Evolutionary conservation across 371 early-diverging fungal species (phyloP).

Genomic region (Mucor ambiguus): DNA sequence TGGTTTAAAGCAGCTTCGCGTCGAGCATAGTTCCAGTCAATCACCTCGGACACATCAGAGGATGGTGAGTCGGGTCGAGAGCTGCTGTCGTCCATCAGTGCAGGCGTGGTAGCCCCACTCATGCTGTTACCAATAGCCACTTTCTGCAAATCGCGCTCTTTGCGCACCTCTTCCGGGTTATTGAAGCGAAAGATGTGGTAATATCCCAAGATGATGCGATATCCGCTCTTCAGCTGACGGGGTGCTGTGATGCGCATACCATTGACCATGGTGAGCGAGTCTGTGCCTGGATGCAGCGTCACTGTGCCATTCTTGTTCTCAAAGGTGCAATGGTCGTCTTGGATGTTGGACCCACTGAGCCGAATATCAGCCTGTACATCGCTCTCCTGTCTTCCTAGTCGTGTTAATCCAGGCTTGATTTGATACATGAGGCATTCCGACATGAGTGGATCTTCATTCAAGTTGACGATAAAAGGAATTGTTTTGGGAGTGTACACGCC

Average conservation of each 20-base stretch:
- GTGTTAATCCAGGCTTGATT: slow-evolving; percentile 77
- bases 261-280: slow-evolving; percentile 77
- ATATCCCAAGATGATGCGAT: slow-evolving; percentile 83
- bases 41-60: slow-evolving; percentile 60
- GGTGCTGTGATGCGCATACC: slow-evolving; percentile 68
- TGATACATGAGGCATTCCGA: slow-evolving; percentile 90
- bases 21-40: slow-evolving; percentile 83
- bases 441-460: slow-evolving; percentile 91
- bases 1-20: slow-evolving; percentile 65
- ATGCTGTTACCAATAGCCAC: slow-evolving; percentile 28
- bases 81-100: slow-evolving; percentile 20
- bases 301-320: slow-evolving; percentile 68
- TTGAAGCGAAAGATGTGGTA: slow-evolving; percentile 85
- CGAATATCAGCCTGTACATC: slow-evolving; percentile 65
- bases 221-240: slow-evolving; percentile 69
- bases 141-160: slow-evolving; percentile 62
- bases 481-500: slow-evolving; percentile 85
- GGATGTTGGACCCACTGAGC: slow-evolving; percentile 72
- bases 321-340: slow-evolving; percentile 77
- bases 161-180: slow-evolving; percentile 84
- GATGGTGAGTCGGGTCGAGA: slow-evolving; percentile 59
- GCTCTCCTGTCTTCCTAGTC: slow-evolving; percentile 67
- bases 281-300: slow-evolving; percentile 61
- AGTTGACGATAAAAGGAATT: slow-evolving; percentile 86
- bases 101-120: slow-evolving; percentile 8